These are phyloP conservation scores for Debaryomyces coudertii DNA, from an alignment of 1,139 yeast species.

Conservation along the genomic window DNA sequence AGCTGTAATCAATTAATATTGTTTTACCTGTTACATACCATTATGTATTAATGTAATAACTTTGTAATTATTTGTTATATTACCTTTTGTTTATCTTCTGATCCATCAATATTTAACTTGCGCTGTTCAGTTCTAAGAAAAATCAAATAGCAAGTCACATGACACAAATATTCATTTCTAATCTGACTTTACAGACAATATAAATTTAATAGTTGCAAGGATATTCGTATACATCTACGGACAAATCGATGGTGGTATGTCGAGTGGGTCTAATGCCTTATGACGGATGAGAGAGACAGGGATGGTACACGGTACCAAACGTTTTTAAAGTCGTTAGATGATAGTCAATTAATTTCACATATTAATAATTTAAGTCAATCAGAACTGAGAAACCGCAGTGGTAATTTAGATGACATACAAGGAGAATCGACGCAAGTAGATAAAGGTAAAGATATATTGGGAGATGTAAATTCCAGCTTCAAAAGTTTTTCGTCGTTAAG, in stretches of 20 bases:
- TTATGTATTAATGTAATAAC: neutral
- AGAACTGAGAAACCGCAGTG: neutral
- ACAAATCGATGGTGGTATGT: neutral
- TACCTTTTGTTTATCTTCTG: slow-evolving; percentile 5
- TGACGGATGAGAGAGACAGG: slow-evolving; percentile 9
- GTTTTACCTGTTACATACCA: neutral
- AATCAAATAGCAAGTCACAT: slow-evolving; percentile 1
- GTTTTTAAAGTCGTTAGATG: slow-evolving; percentile 37
- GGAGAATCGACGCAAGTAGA: slow-evolving; percentile 5
- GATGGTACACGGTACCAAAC: slow-evolving; percentile 20
- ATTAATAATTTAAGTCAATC: slow-evolving; percentile 32
- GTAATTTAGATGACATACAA: neutral
- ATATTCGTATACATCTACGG: neutral
- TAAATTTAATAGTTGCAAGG: neutral
- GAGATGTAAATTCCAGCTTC: neutral
- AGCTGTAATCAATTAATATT: neutral
- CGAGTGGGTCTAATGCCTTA: neutral
- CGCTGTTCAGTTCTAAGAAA: slow-evolving; percentile 4
- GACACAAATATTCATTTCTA: neutral
- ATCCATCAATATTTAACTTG: slow-evolving; percentile 1
- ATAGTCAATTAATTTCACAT: slow-evolving; percentile 36
- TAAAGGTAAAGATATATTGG: neutral
- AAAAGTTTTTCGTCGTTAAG: slow-evolving; percentile 17
- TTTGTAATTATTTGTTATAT: neutral
- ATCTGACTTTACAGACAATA: neutral